These are phyloP conservation scores for Jackrogersella minutella DNA, from an alignment of 495 filamentous ascomycete genomes.

Conservation along the genomic window DNA sequence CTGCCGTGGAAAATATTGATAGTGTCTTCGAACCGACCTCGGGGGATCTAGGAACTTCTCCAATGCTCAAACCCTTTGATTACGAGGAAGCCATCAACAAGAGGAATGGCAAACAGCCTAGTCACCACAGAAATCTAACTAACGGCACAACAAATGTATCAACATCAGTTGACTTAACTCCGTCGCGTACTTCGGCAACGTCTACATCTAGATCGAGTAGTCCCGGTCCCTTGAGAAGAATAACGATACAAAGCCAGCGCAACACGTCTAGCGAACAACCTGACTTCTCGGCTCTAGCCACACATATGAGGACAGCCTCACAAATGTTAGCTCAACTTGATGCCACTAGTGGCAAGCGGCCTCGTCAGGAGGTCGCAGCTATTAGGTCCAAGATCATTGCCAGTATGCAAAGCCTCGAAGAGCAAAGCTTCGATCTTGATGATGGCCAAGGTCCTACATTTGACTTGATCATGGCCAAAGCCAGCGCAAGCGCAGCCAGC, in stretches of 20 bases:
- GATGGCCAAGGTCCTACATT: constrained; percentile 70
- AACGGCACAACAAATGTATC: constrained; percentile 64
- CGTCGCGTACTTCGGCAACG: constrained; percentile 64
- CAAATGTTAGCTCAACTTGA: constrained; percentile 83
- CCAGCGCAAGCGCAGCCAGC: constrained; percentile 39
- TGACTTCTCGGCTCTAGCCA: constrained; percentile 76
- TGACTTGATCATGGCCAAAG: constrained; percentile 73
- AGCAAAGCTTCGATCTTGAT: constrained; percentile 74
- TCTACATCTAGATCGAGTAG: constrained; percentile 68
- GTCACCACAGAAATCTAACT: constrained; percentile 54
- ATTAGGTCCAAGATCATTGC: constrained; percentile 81
- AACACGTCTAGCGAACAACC: constrained; percentile 61
- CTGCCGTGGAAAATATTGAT: constrained; percentile 57
- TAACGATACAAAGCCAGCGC: constrained; percentile 56
- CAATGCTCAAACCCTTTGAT: constrained; percentile 64
- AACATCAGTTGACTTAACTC: constrained; percentile 57
- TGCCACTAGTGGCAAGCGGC: constrained; percentile 73
- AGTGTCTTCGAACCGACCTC: constrained; percentile 78
- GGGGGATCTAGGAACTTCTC: constrained; percentile 74
- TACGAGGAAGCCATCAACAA: constrained; percentile 44
- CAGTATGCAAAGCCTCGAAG: constrained; percentile 83
- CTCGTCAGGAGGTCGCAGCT: constrained; percentile 74
- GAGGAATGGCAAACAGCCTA: constrained; percentile 35
- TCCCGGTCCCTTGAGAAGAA: constrained; percentile 60
- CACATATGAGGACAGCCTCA: constrained; percentile 80